Conservation (phyloP, 805 yeast genomes). For the Starmerella cellae region DNA sequence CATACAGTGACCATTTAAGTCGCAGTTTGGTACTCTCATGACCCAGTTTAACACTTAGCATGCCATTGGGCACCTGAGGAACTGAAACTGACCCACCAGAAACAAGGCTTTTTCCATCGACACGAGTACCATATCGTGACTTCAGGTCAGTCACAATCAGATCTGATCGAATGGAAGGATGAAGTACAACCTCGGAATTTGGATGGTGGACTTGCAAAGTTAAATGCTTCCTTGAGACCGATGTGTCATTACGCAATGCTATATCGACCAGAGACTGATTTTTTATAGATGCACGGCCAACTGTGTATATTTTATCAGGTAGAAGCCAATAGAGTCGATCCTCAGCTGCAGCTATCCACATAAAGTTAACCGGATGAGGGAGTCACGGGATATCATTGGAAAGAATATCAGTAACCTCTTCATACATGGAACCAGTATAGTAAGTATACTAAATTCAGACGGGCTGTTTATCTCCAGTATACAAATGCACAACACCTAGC, state of each 20-base stretch:
- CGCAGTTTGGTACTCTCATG: slow-evolving; percentile 12
- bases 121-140: slow-evolving; percentile 23
- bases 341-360: slow-evolving; percentile 19
- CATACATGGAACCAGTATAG: too few relatives aligned
- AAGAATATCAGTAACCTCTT: neutral
- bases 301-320: slow-evolving; percentile 18
- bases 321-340: slow-evolving; percentile 21
- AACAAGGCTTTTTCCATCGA: slow-evolving; percentile 8
- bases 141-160: slow-evolving; percentile 19
- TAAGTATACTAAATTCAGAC: too few relatives aligned
- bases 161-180: slow-evolving; percentile 15
- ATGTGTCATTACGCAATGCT: slow-evolving; percentile 13
- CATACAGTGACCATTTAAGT: slow-evolving; percentile 22
- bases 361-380: neutral
- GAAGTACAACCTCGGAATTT: slow-evolving; percentile 9
- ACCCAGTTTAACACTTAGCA: slow-evolving; percentile 19
- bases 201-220: slow-evolving; percentile 12
- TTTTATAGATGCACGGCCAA: slow-evolving; percentile 19
- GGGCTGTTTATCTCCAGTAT: too few relatives aligned
- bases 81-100: neutral
- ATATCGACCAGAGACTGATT: slow-evolving; percentile 6
- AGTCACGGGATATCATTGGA: neutral
- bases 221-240: slow-evolving; percentile 24
- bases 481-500: too few relatives aligned
- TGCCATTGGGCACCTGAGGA: neutral